These are phyloP conservation scores for Sapria himalayana DNA, from an alignment of 345 rosid genomes.

Conservation along the genomic window DNA sequence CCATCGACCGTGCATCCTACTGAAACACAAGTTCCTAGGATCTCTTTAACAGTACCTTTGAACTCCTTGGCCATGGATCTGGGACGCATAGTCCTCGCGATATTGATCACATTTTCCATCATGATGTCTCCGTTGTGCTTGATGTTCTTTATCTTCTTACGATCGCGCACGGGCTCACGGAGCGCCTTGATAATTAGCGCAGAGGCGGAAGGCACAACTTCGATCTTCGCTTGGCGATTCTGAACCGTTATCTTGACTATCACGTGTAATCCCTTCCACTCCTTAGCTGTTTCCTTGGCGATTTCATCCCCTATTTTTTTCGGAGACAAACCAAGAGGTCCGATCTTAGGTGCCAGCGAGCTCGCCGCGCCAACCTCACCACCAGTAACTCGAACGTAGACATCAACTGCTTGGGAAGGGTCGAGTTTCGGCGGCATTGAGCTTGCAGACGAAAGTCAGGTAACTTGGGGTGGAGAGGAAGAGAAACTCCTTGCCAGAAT, in stretches of 20 bases:
- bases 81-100: slow-evolving; percentile 45
- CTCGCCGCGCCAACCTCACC: slow-evolving; percentile 48
- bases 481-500: no score
- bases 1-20: slow-evolving; percentile 68
- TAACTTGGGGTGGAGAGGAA: no score
- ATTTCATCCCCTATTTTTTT: slow-evolving; percentile 67
- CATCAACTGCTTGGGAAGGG: slow-evolving; percentile 30
- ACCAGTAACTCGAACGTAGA: slow-evolving; percentile 34
- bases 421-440: slow-evolving; percentile 51
- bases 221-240: slow-evolving; percentile 65
- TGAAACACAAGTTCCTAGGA: slow-evolving; percentile 51
- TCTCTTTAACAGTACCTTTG: slow-evolving; percentile 49
- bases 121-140: slow-evolving; percentile 43
- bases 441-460: neutral
- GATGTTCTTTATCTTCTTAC: slow-evolving; percentile 59
- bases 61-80: slow-evolving; percentile 56
- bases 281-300: slow-evolving; percentile 45
- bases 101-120: slow-evolving; percentile 56
- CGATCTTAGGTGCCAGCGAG: slow-evolving; percentile 50
- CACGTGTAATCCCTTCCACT: slow-evolving; percentile 54
- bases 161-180: slow-evolving; percentile 64
- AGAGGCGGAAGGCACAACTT: slow-evolving; percentile 65
- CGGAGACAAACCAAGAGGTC: slow-evolving; percentile 65
- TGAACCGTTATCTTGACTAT: slow-evolving; percentile 68
- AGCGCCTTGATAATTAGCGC: slow-evolving; percentile 62